These are phyloP conservation scores for Didymella arachidicola DNA, from an alignment of 2,329 filamentous ascomycete species.

Conservation along the genomic window DNA sequence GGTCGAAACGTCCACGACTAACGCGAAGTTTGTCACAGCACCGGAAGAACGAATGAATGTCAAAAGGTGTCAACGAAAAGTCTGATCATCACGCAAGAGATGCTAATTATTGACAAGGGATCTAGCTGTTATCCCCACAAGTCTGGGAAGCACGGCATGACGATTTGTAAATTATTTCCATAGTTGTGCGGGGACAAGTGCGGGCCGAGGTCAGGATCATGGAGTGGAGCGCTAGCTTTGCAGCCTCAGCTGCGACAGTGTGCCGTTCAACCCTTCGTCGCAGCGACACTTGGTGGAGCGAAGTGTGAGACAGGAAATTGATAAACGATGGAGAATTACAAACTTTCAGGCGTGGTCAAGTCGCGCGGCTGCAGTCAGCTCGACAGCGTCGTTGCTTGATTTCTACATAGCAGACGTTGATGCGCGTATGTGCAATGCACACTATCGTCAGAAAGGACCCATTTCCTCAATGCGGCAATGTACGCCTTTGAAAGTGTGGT, in stretches of 20 bases:
- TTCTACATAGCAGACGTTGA: too few relatives aligned
- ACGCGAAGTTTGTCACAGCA: neutral
- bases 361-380: neutral
- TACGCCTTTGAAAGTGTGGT: neutral
- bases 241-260: neutral
- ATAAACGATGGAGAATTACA: neutral
- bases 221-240: conserved; percentile 8
- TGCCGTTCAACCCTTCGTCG: neutral
- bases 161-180: conserved; percentile 37
- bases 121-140: neutral
- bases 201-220: conserved; percentile 38
- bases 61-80: neutral
- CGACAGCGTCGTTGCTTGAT: neutral
- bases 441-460: neutral
- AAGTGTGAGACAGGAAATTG: neutral
- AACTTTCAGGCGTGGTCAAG: neutral
- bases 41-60: neutral
- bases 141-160: conserved; percentile 17
- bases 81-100: conserved; percentile 3
- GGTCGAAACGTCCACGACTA: neutral
- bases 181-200: conserved; percentile 33
- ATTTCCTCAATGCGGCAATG: neutral
- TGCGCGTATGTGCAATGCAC: neutral
- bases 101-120: neutral
- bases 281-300: neutral